phyloP scores from a whole-genome alignment of 148 eudicot species.

The Dianthus caryophyllus region DNA sequence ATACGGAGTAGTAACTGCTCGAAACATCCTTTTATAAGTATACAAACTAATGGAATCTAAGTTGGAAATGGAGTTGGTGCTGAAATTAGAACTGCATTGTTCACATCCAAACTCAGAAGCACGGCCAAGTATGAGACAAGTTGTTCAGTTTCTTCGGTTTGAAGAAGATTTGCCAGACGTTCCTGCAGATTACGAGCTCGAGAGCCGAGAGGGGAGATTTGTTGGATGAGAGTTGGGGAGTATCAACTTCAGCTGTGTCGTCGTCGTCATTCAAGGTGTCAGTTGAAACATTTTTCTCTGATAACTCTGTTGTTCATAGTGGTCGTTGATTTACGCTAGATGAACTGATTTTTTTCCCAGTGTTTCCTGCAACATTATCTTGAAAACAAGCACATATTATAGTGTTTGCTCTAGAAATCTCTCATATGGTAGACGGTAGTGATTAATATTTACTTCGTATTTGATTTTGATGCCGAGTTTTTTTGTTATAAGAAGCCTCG shows the following conservation, averaged over 20 bases:
- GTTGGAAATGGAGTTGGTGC: constrained; percentile 32
- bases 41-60: constrained; percentile 21
- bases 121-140: constrained; percentile 43
- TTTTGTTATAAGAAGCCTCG: too few species aligned
- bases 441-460: too few species aligned
- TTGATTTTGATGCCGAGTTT: too few species aligned
- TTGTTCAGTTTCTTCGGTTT: constrained; percentile 25
- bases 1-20: too few species aligned
- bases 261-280: constrained; percentile 24
- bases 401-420: too few species aligned
- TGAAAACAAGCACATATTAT: background rate
- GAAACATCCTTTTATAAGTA: constrained; percentile 1
- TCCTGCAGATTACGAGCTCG: constrained; percentile 26
- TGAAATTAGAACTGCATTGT: constrained; percentile 36
- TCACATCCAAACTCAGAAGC: constrained; percentile 29
- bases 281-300: constrained; percentile 11
- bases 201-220: constrained; percentile 19
- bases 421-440: too few species aligned
- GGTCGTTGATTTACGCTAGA: constrained; percentile 17
- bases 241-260: constrained; percentile 23
- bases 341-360: background rate
- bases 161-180: constrained; percentile 22
- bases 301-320: constrained; percentile 10
- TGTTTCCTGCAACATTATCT: constrained; percentile 1
- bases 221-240: constrained; percentile 20